A percentile compares a stretch with the other conserved stretches of the same genome.
Evolutionary conservation across 257 asterid species (phyloP).

Genomic region (Solanum bulbocastanum): DNA sequence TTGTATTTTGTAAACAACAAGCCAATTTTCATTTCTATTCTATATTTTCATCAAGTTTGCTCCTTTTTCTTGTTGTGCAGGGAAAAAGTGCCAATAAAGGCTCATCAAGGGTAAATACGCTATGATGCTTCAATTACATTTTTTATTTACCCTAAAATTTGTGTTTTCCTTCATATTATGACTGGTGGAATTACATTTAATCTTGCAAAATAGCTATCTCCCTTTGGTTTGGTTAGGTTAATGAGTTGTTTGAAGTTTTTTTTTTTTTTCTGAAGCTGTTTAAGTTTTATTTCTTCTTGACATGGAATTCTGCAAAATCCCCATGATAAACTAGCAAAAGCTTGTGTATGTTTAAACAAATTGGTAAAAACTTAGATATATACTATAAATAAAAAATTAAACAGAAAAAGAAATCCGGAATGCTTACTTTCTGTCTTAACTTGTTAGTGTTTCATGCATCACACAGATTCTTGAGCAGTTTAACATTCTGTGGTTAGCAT

Average conservation of each 20-base stretch:
- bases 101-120: conserved; percentile 30
- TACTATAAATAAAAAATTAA: not conserved
- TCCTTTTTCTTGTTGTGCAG: conserved; percentile 28
- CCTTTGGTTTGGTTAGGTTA: not conserved
- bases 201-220: not conserved
- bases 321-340: not conserved
- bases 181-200: not conserved
- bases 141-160: not conserved
- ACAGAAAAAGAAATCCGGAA: not conserved
- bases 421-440: not conserved
- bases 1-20: not conserved
- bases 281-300: not conserved
- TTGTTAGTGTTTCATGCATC: not conserved
- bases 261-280: not conserved
- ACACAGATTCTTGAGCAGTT: not conserved
- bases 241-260: not conserved
- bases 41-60: not conserved
- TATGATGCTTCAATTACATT: not conserved
- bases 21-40: not conserved
- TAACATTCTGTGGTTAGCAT: not conserved
- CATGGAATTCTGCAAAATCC: not conserved
- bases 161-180: not conserved
- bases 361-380: not conserved
- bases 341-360: not conserved
- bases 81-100: conserved; percentile 25